Evolutionary conservation across 2,329 filamentous ascomycete genomes (phyloP), one percentile per base, ranked within the genome.

Genomic region (Cordyceps militaris): DNA sequence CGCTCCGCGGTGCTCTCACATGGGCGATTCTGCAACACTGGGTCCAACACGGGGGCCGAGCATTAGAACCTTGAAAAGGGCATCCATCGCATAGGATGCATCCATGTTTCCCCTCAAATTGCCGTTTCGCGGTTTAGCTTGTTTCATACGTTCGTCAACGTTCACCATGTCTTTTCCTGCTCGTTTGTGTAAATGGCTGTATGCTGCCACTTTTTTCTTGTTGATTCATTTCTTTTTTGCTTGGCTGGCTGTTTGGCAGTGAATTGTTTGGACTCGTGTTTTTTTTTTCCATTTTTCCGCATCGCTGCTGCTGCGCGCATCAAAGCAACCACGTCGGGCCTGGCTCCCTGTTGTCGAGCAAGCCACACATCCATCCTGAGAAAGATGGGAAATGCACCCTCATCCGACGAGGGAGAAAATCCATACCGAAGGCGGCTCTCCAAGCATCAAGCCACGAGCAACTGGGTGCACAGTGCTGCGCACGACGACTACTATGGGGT

Each of bases 371-470:
- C 19, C 6, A 19, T 32, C 16, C 8, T 34, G 16, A 36, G 11
- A 57, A 59, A 43, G n/a, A 82, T 82, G 79, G 79, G 79, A 56
- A 82, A 82, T 66, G 68, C 72, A 47, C 68, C 75, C 57, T 82
- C 78, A 46, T 67, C 73, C 63, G 75, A 79, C 67, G 71, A 72
- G 66, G 68, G 70, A 60, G 62, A 70, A 65, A 60, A 63, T 10
- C 28, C 19, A 19, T 21, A 3, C 63, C 68, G 75, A 66, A 76
- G 80, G 61, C 81, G 75, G 70, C 73, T 82, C 60, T 79, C 76
- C 52, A 82, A 82, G 66, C 75, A 77, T 59, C 76, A 72, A 60
- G 74, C 71, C 36, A 70, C 69, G 56, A 75, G 69, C 61, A 70
- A 70, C 68, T 68, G 70, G 56, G 64, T 66, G 55, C 69, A 74